Conservation (phyloP, 129 eudicot genomes). For the Lactuca sativa region DNA sequence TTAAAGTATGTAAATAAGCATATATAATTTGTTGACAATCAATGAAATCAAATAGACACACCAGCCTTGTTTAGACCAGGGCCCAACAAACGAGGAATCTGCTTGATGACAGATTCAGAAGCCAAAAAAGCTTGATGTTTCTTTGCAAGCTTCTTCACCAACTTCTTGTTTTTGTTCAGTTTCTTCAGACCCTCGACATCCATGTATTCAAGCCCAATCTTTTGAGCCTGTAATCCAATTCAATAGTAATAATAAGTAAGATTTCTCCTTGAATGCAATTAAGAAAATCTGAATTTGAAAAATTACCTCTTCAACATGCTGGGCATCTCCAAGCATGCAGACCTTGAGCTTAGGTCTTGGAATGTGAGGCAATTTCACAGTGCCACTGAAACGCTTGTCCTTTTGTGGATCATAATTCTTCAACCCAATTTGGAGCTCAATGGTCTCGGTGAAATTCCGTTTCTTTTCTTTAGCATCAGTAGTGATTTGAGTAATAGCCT, state of each 20-base stretch:
- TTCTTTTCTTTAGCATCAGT: constrained; percentile 48
- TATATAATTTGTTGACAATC: too few relatives aligned
- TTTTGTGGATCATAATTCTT: constrained; percentile 60
- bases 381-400: constrained; percentile 64
- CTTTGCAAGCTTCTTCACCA: constrained; percentile 62
- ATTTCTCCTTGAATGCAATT: background rate
- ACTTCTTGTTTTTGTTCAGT: constrained; percentile 56
- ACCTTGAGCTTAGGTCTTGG: constrained; percentile 60
- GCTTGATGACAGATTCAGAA: constrained; percentile 61
- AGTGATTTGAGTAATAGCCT: constrained; percentile 46
- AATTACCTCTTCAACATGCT: constrained; percentile 59
- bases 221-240: constrained; percentile 40
- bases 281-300: background rate
- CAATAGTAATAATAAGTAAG: background rate
- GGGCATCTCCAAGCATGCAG: constrained; percentile 71
- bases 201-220: constrained; percentile 55
- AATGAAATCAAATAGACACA: constrained; percentile 8
- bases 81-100: constrained; percentile 62
- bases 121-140: constrained; percentile 58
- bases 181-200: constrained; percentile 54
- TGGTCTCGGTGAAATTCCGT: constrained; percentile 49
- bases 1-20: too few relatives aligned
- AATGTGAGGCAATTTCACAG: constrained; percentile 55
- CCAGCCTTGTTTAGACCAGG: constrained; percentile 65
- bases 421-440: constrained; percentile 58